Conservation (phyloP, 2,329 filamentous ascomycete species). For the Rachicladosporium sp. region DNA sequence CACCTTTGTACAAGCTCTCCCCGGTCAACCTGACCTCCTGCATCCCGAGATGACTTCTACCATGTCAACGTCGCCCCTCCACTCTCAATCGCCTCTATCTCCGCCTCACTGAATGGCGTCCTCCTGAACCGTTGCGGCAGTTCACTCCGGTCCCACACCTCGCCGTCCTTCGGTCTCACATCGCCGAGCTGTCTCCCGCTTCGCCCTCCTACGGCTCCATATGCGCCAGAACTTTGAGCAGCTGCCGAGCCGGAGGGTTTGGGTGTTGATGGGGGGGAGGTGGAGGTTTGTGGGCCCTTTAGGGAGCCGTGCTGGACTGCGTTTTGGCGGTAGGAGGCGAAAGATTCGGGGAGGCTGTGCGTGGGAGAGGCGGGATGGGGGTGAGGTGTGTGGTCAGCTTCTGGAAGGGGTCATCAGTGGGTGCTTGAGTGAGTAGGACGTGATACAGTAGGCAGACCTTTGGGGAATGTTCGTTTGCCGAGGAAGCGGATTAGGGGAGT, state of each 20-base stretch:
- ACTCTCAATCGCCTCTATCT: slow-evolving; percentile 94
- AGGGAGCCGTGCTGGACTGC: slow-evolving; percentile 69
- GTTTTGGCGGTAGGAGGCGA: slow-evolving; percentile 66
- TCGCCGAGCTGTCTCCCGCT: slow-evolving; percentile 61
- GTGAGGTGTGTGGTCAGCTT: slow-evolving; percentile 58
- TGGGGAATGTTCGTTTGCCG: slow-evolving; percentile 35
- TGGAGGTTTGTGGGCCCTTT: slow-evolving; percentile 5
- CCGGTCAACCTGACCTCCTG: background rate
- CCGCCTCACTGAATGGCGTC: slow-evolving; percentile 57
- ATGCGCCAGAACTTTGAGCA: slow-evolving; percentile 8
- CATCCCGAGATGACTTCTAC: background rate
- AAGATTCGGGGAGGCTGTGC: slow-evolving; percentile 52
- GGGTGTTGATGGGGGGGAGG: no score
- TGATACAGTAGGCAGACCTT: slow-evolving; percentile 23
- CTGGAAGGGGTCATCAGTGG: slow-evolving; percentile 29
- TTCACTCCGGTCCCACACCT: slow-evolving; percentile 80
- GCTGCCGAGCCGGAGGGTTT: slow-evolving; percentile 2
- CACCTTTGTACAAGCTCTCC: background rate
- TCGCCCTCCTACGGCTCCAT: slow-evolving; percentile 42
- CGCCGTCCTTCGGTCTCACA: slow-evolving; percentile 56
- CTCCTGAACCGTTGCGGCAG: slow-evolving; percentile 75
- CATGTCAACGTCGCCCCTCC: slow-evolving; percentile 57
- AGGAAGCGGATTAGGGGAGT: slow-evolving; percentile 41
- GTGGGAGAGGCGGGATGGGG: slow-evolving; percentile 61
- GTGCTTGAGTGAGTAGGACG: slow-evolving; percentile 27